A percentile compares a stretch with the other conserved stretches of the same genome.
Evolutionary conservation across 1,284 basidiomycete genomes (phyloP).

Genomic region (Puccinia novopanici): DNA sequence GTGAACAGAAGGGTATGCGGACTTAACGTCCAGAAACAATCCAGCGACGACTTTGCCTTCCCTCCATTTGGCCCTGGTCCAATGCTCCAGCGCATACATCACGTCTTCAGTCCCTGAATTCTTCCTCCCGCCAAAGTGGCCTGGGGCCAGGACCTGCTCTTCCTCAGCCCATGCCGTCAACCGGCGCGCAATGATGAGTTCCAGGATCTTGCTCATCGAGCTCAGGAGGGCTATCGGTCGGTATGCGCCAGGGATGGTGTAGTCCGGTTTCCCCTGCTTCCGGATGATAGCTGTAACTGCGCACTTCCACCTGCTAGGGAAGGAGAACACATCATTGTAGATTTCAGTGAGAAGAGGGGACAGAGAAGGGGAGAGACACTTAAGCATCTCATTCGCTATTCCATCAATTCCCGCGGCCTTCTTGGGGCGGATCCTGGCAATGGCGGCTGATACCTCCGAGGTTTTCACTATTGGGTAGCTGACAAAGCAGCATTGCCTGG

Average conservation of each 20-base stretch:
- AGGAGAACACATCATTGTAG: neutral
- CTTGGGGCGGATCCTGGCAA: neutral
- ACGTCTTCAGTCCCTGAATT: no score
- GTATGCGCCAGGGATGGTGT: no score
- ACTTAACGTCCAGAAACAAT: no score
- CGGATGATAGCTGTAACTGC: conserved; percentile 24
- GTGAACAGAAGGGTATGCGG: no score
- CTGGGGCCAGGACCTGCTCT: neutral
- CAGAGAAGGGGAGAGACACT: neutral
- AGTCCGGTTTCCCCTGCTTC: no score
- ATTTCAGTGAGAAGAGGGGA: neutral
- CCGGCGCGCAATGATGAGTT: neutral
- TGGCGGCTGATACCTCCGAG: neutral
- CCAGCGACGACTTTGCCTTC: no score
- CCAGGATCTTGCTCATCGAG: no score
- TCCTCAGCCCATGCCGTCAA: neutral
- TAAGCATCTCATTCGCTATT: neutral
- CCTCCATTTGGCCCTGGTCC: no score
- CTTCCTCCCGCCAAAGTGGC: neutral
- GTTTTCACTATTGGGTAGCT: neutral
- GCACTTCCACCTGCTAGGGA: neutral
- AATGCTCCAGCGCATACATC: no score
- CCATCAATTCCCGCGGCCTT: conserved; percentile 22
- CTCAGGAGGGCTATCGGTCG: no score
- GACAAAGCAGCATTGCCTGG: neutral